These are phyloP conservation scores for Cucurbitaria berberidis DNA, from an alignment of 2,329 filamentous ascomycete genomes.

Conservation along the genomic window DNA sequence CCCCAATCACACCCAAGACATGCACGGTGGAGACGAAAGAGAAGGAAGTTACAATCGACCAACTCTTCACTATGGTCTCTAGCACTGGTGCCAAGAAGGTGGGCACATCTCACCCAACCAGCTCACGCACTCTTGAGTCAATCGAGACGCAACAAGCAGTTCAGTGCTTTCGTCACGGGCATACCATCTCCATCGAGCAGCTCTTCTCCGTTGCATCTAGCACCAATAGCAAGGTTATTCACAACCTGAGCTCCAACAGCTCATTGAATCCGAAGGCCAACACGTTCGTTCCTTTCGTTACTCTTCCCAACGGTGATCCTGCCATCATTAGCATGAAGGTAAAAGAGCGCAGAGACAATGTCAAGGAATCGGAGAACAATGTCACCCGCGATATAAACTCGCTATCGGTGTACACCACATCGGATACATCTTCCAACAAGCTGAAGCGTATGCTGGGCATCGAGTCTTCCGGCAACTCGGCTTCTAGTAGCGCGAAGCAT, in stretches of 20 bases:
- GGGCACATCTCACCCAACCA: neutral
- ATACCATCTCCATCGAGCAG: neutral
- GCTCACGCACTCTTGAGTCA: neutral
- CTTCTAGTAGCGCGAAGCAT: constrained; percentile 22
- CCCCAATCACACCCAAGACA: too few relatives aligned
- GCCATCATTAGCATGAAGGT: neutral
- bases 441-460: neutral
- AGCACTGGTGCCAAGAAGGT: neutral
- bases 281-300: neutral
- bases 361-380: neutral
- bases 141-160: neutral
- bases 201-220: neutral
- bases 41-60: too few relatives aligned
- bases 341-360: neutral
- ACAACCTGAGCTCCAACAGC: neutral
- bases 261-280: neutral
- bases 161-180: neutral
- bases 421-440: neutral
- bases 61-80: neutral
- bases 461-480: neutral
- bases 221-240: neutral
- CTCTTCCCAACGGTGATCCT: too few relatives aligned
- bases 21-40: too few relatives aligned
- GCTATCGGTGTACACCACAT: too few relatives aligned
- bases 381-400: too few relatives aligned